Conservation (phyloP, 73 alveolate genomes). For the Tetrahymena malaccensis region DNA sequence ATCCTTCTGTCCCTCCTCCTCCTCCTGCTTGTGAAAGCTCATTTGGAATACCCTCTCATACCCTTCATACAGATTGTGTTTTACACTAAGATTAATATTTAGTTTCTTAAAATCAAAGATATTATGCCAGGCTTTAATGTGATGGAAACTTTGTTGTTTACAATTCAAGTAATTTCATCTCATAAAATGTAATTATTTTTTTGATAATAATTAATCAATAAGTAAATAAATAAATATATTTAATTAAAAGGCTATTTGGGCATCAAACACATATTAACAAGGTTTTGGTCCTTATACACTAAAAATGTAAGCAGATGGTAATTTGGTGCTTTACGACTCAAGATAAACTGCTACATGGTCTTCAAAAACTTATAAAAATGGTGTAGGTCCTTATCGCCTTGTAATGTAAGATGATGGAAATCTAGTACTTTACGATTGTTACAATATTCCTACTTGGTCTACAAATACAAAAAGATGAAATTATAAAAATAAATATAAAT, state of each 20-base stretch:
- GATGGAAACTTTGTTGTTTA: background rate
- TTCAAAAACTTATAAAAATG: background rate
- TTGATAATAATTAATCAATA: too few species aligned
- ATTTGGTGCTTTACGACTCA: background rate
- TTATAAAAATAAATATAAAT: background rate
- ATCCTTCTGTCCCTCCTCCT: too few species aligned
- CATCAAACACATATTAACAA: background rate
- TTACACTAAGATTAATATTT: background rate
- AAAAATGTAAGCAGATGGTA: background rate
- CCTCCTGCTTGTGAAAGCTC: too few species aligned
- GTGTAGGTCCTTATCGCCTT: background rate
- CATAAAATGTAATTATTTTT: background rate
- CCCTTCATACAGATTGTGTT: background rate
- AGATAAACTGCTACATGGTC: background rate
- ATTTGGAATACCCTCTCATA: background rate
- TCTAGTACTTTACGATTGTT: background rate
- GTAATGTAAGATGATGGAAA: background rate
- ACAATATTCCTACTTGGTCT: background rate
- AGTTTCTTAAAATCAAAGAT: background rate
- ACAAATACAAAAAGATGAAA: background rate
- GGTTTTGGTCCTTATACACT: background rate
- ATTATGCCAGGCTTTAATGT: background rate
- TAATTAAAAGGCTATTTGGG: background rate
- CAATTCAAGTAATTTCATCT: background rate
- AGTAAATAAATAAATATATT: too few species aligned